Conservation (phyloP, 2,329 filamentous ascomycete genomes). For the Beauveria bassiana region DNA sequence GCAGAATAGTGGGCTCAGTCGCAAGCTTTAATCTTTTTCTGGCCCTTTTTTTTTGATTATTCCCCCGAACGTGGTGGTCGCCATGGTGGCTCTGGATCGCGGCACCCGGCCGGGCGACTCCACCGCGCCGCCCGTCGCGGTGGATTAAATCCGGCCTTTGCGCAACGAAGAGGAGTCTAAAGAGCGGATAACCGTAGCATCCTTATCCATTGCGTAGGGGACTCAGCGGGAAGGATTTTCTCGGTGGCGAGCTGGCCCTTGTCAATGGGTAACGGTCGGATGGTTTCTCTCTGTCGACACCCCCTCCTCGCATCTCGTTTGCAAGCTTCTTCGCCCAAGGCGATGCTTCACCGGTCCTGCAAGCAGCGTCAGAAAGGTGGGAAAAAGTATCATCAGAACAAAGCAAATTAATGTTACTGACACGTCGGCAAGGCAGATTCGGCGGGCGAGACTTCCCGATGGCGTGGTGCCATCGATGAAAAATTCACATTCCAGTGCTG, state of each 20-base stretch:
- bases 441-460: neutral
- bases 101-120: conserved; percentile 9
- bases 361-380: neutral
- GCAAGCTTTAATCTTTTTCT: neutral
- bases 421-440: neutral
- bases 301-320: neutral
- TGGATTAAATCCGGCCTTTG: neutral
- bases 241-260: neutral
- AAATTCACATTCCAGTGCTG: conserved; percentile 10
- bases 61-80: neutral
- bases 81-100: conserved; percentile 3
- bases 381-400: neutral
- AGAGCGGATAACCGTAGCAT: conserved; percentile 1
- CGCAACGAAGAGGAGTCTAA: conserved; percentile 1
- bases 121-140: neutral
- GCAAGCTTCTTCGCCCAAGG: neutral
- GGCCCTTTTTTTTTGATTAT: neutral
- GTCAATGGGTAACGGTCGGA: neutral
- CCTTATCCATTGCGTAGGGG: neutral
- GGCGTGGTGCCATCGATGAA: neutral
- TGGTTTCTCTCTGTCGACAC: neutral
- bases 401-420: neutral
- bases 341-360: neutral
- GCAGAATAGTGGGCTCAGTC: neutral
- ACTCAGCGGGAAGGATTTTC: neutral